Conservation (phyloP, 331 rosid species). For the Arachis monticola region DNA sequence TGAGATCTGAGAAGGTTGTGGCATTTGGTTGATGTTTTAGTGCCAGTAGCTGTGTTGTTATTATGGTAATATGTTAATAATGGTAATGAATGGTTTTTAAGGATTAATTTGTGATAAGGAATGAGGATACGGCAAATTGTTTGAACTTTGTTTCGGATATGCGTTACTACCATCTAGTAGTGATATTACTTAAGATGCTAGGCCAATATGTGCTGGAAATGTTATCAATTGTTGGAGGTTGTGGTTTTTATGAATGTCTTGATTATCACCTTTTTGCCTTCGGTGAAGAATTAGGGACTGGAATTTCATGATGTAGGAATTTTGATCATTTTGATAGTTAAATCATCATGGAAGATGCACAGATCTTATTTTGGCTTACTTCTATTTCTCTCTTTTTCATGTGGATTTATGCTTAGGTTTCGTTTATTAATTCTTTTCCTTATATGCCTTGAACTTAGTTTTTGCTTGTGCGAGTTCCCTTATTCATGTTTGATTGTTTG, state of each 20-base stretch:
- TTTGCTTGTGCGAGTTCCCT: slow-evolving; percentile 7
- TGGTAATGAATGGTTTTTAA: slow-evolving; percentile 2
- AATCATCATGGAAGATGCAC: slow-evolving; percentile 5
- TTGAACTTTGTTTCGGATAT: neutral
- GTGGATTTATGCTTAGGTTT: neutral
- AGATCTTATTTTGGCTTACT: neutral
- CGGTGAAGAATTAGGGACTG: neutral
- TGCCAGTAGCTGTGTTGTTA: too few relatives aligned
- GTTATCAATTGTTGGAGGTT: neutral
- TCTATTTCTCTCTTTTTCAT: neutral
- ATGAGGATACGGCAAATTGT: neutral
- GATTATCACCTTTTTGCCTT: neutral
- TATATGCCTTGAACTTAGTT: neutral
- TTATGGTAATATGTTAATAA: neutral
- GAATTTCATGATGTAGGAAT: neutral
- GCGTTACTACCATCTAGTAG: neutral
- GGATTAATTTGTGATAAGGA: neutral
- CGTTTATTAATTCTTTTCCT: neutral
- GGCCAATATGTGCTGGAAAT: neutral
- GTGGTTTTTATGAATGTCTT: neutral
- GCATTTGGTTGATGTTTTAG: slow-evolving; percentile 6
- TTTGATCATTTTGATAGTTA: neutral
- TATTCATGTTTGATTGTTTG: neutral
- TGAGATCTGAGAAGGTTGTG: slow-evolving; percentile 31
- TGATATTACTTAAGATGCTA: neutral